Evolutionary conservation across 768 basidiomycete genomes (phyloP).

Genomic region (Cantharellus cinnabarinus): DNA sequence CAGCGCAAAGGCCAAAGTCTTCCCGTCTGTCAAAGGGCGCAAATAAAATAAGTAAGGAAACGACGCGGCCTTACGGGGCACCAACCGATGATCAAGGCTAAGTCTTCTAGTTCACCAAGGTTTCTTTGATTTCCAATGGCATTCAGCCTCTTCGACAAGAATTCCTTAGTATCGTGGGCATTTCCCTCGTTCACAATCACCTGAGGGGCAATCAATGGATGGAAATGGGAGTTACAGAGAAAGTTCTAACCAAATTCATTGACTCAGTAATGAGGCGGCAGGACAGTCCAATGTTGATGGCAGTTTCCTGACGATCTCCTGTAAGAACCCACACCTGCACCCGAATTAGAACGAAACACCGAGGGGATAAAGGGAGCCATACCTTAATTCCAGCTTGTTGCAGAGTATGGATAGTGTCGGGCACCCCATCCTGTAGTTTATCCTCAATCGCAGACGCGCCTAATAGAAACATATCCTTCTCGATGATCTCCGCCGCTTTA

Average conservation of each 20-base stretch:
- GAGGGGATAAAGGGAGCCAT: background rate
- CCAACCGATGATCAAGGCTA: conserved; percentile 84
- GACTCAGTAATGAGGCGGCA: conserved; percentile 93
- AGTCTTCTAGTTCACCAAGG: conserved; percentile 81
- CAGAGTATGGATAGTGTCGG: conserved; percentile 90
- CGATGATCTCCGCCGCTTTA: conserved; percentile 84
- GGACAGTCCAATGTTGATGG: conserved; percentile 97
- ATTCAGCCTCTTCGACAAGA: conserved; percentile 67
- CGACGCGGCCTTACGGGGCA: background rate
- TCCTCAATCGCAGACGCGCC: conserved; percentile 98
- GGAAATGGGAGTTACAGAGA: background rate
- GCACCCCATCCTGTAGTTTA: conserved; percentile 95
- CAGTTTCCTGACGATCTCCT: conserved; percentile 95
- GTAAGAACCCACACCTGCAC: conserved; percentile 87
- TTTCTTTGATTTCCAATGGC: conserved; percentile 88
- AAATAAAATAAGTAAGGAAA: background rate
- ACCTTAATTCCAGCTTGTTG: conserved; percentile 98
- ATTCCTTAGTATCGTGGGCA: conserved; percentile 60
- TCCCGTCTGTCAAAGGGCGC: conserved; percentile 45
- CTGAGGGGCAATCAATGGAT: conserved; percentile 20
- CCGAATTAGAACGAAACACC: background rate
- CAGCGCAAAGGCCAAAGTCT: conserved; percentile 78
- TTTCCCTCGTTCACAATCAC: conserved; percentile 88
- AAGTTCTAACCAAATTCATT: conserved; percentile 73
- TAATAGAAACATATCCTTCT: conserved; percentile 78